Evolutionary conservation across 2,329 filamentous ascomycete species (phyloP), one percentile per base, ranked within the genome.

Genomic region (Aspergillus pseudoglaucus): DNA sequence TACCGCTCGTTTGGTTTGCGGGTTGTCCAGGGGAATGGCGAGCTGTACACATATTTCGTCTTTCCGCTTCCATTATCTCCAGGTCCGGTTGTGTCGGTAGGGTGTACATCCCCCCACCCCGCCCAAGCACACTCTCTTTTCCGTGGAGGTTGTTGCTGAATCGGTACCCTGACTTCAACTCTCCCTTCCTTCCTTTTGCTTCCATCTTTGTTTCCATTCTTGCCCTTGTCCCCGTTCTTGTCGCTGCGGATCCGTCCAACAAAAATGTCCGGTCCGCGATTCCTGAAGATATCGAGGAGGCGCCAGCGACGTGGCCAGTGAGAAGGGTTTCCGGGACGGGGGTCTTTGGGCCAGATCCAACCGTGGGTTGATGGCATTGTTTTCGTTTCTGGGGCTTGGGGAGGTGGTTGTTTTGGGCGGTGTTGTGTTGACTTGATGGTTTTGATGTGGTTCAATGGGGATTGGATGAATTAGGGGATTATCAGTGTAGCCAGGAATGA

Each of bases 261-360:
- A 32, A 67, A 72, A 4, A 74, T 67, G 54, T 74, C 71, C 10
- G 71, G 70, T 1, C 70, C 71, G 47, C 62, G 67, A 32, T 64
- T 64, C 6, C 52, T 64, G 14, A 72, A 38, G 45, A 73, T 57
- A 42, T 74, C 67, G 17, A 59, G 57, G 17, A 73, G 47, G 5
- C 64, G 64, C 58, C 57, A 58, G 44, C 56, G 51, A 8, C 54
- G 54, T 8, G 58, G 55, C 65, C 64, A 67, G 49, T 51, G 55
- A 8, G 50, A 30, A 18, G 62, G 59, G 17, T 67, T 66, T 38
- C 62, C 61, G 3, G 61, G 66, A 7, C 56, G 54, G n/a, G 63
- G 66, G 44, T 67, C 65, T 62, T 67, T 68, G 32, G 64, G 64
- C 65, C 66, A 69, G 49, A 69, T 67, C 53, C 53, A 66, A 41